Evolutionary conservation across 2,329 filamentous ascomycete genomes (phyloP), one percentile per base, ranked within the genome.

Genomic region (Cadophora luteo-olivacea): DNA sequence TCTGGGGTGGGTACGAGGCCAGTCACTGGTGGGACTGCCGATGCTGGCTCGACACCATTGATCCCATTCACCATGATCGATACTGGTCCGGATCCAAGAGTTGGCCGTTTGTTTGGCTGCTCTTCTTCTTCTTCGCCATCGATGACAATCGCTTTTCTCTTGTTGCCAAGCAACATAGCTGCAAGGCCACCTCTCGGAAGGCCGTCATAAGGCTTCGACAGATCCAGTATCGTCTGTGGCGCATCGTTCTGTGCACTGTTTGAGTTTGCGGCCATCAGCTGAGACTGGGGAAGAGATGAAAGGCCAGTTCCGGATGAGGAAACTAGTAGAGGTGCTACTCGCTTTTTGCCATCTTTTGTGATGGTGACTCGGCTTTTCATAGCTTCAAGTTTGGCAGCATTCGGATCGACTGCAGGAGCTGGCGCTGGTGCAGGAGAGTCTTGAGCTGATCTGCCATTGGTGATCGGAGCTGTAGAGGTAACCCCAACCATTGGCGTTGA

Each of bases 281-380:
- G 92, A 25, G 94, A 92, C 76, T 97, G 93, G 0, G 95, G 95
- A 14, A 97, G 82, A 19, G 94, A 97, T 0, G 94, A 97, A 76
- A 94, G 90, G 12, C 92, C 93, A 0, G 91, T 92, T 2, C 92
- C 93, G 9, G 94, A 95, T 0, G 93, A 94, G 0, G 95, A 97
- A 7, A 99, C 93, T 14, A 99, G 85, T 72, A 99, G 84, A 1
- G 96, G 96, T 4, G 94, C 92, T 66, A 99, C 95, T 65, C 96
- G 88, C 82, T 99, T 99, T 82, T 96, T 98, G 36, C 96, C 96
- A 73, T 99, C 95, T 78, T 97, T 98, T 0, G 93, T 97, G 69
- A 97, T 91, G 0, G 95, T 97, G 3, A 98, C 94, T 64, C 96
- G 88, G 70, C 95, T 93, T 80, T 98, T 98, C 72, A 98, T 81